Percentiles rank a stretch among this genome's conserved stretches.
Conservation (phyloP, 1,139 yeast genomes). For the Arxiozyma bovina region DNA sequence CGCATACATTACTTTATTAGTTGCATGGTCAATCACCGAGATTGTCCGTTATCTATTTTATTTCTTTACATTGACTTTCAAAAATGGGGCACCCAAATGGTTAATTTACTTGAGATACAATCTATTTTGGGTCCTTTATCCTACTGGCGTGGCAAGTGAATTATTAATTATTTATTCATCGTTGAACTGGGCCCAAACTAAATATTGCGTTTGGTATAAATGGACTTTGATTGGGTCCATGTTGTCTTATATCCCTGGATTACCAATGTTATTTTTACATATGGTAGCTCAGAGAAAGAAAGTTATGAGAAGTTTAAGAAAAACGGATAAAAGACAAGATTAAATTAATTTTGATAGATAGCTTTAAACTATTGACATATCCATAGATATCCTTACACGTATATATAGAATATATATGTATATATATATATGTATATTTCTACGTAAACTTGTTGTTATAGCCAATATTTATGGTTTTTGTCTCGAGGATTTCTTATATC, state of each 20-base stretch:
- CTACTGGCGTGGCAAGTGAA: constrained; percentile 86
- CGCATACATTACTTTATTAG: constrained; percentile 55
- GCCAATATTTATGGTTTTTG: too few relatives aligned
- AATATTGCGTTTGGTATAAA: constrained; percentile 46
- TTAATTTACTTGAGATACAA: constrained; percentile 75
- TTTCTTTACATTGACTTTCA: constrained; percentile 38
- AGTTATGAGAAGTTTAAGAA: constrained; percentile 28
- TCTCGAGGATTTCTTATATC: too few relatives aligned
- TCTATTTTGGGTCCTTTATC: constrained; percentile 74
- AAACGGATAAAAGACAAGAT: neutral
- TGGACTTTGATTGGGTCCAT: constrained; percentile 49
- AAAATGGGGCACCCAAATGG: constrained; percentile 43
- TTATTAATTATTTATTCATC: constrained; percentile 61
- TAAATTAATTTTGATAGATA: neutral
- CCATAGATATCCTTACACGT: neutral
- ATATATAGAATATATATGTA: neutral
- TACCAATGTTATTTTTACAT: constrained; percentile 74
- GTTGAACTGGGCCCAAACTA: constrained; percentile 49
- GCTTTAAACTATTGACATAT: neutral
- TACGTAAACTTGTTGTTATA: too few relatives aligned
- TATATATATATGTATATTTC: too few relatives aligned
- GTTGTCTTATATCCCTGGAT: constrained; percentile 73
- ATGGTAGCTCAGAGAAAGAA: constrained; percentile 83
- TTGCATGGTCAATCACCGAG: constrained; percentile 91
- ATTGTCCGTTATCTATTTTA: constrained; percentile 80